These are phyloP conservation scores for Saitozyma sp. DNA, from an alignment of 768 basidiomycete species.

Conservation along the genomic window DNA sequence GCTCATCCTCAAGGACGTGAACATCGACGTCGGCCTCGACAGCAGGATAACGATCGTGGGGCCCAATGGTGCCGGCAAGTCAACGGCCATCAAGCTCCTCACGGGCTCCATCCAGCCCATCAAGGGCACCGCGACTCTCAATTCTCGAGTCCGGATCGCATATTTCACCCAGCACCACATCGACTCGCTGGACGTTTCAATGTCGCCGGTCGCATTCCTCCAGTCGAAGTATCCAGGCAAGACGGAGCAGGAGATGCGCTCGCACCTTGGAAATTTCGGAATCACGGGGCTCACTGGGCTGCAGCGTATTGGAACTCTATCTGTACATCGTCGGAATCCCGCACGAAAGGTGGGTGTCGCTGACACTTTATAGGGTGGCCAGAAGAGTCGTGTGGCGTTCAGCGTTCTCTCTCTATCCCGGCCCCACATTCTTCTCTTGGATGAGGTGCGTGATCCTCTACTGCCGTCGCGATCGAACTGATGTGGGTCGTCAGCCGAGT, in stretches of 20 bases:
- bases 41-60: constrained; percentile 85
- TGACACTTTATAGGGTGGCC: constrained; percentile 60
- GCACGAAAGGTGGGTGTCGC: neutral
- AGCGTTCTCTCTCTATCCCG: constrained; percentile 78
- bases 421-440: constrained; percentile 88
- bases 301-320: constrained; percentile 85
- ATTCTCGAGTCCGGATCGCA: constrained; percentile 76
- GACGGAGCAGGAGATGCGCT: constrained; percentile 92
- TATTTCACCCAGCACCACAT: constrained; percentile 69
- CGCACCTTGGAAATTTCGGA: constrained; percentile 95
- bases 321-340: constrained; percentile 52
- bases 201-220: constrained; percentile 93
- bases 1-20: constrained; percentile 71
- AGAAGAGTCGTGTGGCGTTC: constrained; percentile 94
- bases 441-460: constrained; percentile 66
- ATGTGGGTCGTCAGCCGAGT: constrained; percentile 64
- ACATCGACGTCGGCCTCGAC: constrained; percentile 91
- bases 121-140: constrained; percentile 78
- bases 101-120: constrained; percentile 77
- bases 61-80: constrained; percentile 95
- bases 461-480: neutral
- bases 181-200: constrained; percentile 74
- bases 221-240: constrained; percentile 89
- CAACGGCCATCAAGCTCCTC: constrained; percentile 91
- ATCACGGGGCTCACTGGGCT: constrained; percentile 89